phyloP scores from a whole-genome alignment of 805 yeast genomes.

The Lipomyces starkeyi region DNA sequence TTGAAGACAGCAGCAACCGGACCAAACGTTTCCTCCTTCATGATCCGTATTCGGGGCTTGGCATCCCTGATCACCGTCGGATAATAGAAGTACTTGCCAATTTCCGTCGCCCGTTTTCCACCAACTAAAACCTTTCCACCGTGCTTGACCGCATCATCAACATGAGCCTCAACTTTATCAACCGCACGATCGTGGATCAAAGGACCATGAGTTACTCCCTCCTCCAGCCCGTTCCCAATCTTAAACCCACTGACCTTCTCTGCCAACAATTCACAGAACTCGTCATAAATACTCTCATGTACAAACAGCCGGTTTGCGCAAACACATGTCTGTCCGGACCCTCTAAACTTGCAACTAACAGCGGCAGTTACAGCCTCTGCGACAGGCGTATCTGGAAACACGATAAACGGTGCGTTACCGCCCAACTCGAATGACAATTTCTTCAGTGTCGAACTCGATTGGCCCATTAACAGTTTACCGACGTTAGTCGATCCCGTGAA shows the following conservation, averaged over 20 bases:
- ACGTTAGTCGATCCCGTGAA: constrained; percentile 81
- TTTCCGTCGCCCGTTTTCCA: constrained; percentile 57
- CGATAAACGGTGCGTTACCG: constrained; percentile 80
- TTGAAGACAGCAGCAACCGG: constrained; percentile 76
- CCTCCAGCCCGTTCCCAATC: constrained; percentile 68
- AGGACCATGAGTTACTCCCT: constrained; percentile 75
- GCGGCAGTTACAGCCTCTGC: constrained; percentile 72
- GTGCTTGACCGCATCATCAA: constrained; percentile 66
- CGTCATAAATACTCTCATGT: constrained; percentile 68
- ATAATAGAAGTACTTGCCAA: constrained; percentile 70
- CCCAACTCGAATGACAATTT: constrained; percentile 77
- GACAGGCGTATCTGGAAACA: constrained; percentile 76
- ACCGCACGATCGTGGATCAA: constrained; percentile 68
- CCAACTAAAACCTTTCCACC: constrained; percentile 72
- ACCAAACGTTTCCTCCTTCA: constrained; percentile 80
- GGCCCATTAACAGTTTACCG: constrained; percentile 69
- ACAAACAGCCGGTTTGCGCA: constrained; percentile 37
- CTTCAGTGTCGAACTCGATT: constrained; percentile 65
- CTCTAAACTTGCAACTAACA: constrained; percentile 70
- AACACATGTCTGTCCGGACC: constrained; percentile 82
- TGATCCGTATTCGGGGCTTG: constrained; percentile 60
- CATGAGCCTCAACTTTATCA: constrained; percentile 64
- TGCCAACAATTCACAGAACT: constrained; percentile 58
- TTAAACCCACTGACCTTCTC: constrained; percentile 54
- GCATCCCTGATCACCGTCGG: constrained; percentile 72